Evolutionary conservation across 108 stramenopile species (phyloP).

Genomic region (Aurantiochytrium sp.): DNA sequence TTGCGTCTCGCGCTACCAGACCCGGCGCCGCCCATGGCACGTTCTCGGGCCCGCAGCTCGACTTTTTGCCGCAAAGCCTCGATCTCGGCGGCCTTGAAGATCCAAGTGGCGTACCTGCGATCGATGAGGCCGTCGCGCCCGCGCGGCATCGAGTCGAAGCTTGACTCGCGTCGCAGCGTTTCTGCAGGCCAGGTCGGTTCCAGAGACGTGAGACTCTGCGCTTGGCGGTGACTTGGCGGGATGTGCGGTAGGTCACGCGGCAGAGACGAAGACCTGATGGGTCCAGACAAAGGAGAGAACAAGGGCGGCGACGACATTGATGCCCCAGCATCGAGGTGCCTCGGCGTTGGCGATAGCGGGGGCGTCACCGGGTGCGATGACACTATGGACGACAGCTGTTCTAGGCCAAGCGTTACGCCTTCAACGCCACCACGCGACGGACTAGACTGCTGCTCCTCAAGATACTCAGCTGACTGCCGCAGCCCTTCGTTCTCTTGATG

Average conservation of each 20-base stretch:
- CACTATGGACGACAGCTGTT: too few species aligned
- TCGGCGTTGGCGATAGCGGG: background rate
- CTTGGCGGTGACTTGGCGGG: background rate
- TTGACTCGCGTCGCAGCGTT: background rate
- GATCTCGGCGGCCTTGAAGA: slow-evolving; percentile 16
- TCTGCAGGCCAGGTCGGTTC: background rate
- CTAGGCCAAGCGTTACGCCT: too few species aligned
- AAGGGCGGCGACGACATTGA: background rate
- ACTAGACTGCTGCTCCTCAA: too few species aligned
- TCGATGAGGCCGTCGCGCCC: background rate
- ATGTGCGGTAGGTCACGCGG: background rate
- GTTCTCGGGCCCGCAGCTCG: background rate
- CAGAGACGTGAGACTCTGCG: slow-evolving; percentile 6
- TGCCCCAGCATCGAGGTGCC: background rate
- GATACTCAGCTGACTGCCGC: too few species aligned
- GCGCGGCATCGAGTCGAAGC: background rate
- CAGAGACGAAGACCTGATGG: too few species aligned
- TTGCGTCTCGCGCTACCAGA: background rate
- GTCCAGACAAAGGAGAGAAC: background rate
- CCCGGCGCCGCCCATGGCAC: background rate
- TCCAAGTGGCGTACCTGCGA: background rate
- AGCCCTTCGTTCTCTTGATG: too few species aligned
- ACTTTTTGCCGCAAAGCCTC: background rate
- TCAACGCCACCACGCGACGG: too few species aligned
- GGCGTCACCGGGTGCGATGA: background rate